Percentiles rank a stretch among this genome's conserved stretches.
phyloP scores from a whole-genome alignment of 2,329 filamentous ascomycete genomes.

The Botrytis elliptica region DNA sequence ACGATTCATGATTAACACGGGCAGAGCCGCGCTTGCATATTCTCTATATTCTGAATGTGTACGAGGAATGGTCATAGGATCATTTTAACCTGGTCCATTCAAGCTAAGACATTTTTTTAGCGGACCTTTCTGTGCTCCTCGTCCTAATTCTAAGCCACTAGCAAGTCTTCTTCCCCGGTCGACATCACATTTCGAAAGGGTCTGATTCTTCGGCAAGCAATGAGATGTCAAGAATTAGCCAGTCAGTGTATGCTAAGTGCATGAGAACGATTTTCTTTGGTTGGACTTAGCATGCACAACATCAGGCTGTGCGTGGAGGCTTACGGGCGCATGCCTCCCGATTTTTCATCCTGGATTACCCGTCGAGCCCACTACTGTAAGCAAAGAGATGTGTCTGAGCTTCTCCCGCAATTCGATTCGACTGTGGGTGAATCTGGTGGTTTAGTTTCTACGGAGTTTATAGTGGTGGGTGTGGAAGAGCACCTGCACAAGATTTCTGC shows the following conservation, averaged over 20 bases:
- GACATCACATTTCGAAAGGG: not conserved
- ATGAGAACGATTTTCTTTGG: not conserved
- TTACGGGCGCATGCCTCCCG: constrained; percentile 3
- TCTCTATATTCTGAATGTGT: not conserved
- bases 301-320: constrained; percentile 21
- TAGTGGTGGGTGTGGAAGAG: not conserved
- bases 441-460: not conserved
- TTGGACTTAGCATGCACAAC: constrained; percentile 15
- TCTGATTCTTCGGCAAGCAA: constrained; percentile 3
- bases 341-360: constrained; percentile 1
- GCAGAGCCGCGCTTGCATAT: constrained; percentile 26
- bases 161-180: not conserved
- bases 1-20: constrained; percentile 20
- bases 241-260: constrained; percentile 1
- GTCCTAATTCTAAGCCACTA: constrained; percentile 1
- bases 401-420: constrained; percentile 1
- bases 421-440: not conserved
- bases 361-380: constrained; percentile 12
- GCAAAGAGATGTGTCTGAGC: constrained; percentile 14
- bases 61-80: constrained; percentile 21
- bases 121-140: not conserved
- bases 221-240: not conserved
- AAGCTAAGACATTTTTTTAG: constrained; percentile 17
- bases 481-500: constrained; percentile 21
- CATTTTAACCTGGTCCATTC: constrained; percentile 9